Evolutionary conservation across 805 yeast species (phyloP).

Genomic region (Saturnispora ahearnii): DNA sequence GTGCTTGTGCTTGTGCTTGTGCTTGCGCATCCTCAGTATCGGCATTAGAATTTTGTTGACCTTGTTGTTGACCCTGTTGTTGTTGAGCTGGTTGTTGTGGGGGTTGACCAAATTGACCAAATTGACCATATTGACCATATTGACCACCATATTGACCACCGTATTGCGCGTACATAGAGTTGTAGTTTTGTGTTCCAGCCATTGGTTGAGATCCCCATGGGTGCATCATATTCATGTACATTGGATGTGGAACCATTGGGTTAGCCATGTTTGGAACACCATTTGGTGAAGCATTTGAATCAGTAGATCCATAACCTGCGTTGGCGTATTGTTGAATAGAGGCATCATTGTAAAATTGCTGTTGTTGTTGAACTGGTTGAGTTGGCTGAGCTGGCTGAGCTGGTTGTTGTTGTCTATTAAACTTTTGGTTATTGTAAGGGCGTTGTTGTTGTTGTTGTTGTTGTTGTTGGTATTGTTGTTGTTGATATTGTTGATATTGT

Average conservation of each 20-base stretch:
- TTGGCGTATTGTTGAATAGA: slow-evolving; percentile 5
- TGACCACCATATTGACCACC: slow-evolving; percentile 16
- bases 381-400: slow-evolving; percentile 1
- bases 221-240: slow-evolving; percentile 10
- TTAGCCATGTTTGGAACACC: slow-evolving; percentile 5
- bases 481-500: slow-evolving; percentile 29
- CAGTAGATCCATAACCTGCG: background rate
- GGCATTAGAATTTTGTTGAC: slow-evolving; percentile 5
- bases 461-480: slow-evolving; percentile 1
- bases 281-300: background rate
- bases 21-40: slow-evolving; percentile 5
- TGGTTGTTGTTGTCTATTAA: slow-evolving; percentile 13
- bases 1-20: slow-evolving; percentile 12
- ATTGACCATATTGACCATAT: background rate
- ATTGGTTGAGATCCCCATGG: slow-evolving; percentile 7
- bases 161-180: slow-evolving; percentile 11
- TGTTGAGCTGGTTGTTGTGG: slow-evolving; percentile 12
- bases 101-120: background rate
- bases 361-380: slow-evolving; percentile 16
- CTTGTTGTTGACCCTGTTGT: slow-evolving; percentile 18
- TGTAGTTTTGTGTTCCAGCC: slow-evolving; percentile 3
- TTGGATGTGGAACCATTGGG: slow-evolving; percentile 9
- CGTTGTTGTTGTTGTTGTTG: slow-evolving; percentile 3
- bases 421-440: slow-evolving; percentile 6
- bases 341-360: slow-evolving; percentile 11